Conservation (phyloP, 495 filamentous ascomycete genomes). For the Hypoxylon rickii region DNA sequence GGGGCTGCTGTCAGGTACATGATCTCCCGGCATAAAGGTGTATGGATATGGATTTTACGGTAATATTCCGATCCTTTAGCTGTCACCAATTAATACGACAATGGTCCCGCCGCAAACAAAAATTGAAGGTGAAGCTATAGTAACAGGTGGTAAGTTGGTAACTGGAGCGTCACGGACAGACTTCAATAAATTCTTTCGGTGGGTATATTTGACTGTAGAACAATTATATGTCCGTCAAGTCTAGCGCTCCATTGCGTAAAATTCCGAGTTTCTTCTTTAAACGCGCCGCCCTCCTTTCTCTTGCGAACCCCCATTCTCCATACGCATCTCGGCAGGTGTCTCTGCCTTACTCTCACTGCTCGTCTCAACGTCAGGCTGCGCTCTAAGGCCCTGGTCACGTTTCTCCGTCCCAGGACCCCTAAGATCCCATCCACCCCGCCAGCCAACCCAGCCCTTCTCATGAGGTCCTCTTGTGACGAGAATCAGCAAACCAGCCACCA, state of each 20-base stretch:
- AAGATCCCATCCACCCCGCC: constrained; percentile 62
- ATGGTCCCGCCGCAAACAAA: no score
- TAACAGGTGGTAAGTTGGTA: no score
- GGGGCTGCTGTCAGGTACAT: neutral
- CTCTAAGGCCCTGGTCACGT: constrained; percentile 12
- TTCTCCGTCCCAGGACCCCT: constrained; percentile 28
- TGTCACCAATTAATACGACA: no score
- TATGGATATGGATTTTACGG: no score
- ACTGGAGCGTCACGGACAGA: no score
- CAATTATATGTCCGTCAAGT: no score
- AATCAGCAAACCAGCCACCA: constrained; percentile 57
- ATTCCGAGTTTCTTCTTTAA: neutral
- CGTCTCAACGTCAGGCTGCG: constrained; percentile 14
- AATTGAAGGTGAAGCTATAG: no score
- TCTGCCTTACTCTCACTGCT: constrained; percentile 1
- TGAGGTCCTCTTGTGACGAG: constrained; percentile 59
- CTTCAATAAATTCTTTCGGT: no score
- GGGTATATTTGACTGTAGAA: no score
- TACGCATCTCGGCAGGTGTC: constrained; percentile 4
- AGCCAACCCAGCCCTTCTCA: constrained; percentile 69
- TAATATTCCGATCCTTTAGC: no score
- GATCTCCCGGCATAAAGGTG: neutral
- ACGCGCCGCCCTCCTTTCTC: neutral
- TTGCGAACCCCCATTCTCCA: constrained; percentile 10
- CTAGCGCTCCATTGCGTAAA: no score